Evolutionary conservation across 805 yeast genomes (phyloP).

Genomic region (Saccharomycopsis microspora): DNA sequence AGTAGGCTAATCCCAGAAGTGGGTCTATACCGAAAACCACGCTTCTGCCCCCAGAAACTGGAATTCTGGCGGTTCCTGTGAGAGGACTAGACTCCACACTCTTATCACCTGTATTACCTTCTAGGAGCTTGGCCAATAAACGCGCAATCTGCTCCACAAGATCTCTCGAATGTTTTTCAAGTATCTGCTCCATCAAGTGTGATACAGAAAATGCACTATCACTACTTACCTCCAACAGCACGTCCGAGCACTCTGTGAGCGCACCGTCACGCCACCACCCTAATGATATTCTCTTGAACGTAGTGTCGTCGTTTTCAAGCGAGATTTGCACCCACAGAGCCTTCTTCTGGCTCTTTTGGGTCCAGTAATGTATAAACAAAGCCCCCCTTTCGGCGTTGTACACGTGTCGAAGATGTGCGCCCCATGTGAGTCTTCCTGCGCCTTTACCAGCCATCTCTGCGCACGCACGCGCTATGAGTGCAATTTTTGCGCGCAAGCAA

Average conservation of each 20-base stretch:
- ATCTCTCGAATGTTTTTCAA: no score
- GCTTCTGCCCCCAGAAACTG: no score
- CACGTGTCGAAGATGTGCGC: constrained; percentile 7
- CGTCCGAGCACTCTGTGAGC: background rate
- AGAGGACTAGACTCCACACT: no score
- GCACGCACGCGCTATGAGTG: background rate
- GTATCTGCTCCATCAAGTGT: no score
- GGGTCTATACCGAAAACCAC: no score
- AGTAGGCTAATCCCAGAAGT: no score
- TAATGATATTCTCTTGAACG: constrained; percentile 4
- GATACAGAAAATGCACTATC: no score
- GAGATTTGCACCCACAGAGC: constrained; percentile 7
- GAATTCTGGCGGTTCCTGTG: no score
- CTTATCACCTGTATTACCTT: no score
- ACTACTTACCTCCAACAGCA: no score
- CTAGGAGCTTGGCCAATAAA: no score
- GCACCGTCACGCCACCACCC: constrained; percentile 15
- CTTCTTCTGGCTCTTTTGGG: constrained; percentile 9
- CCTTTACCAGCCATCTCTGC: constrained; percentile 5
- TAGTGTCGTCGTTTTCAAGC: constrained; percentile 1
- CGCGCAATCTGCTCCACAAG: no score
- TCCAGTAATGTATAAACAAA: constrained; percentile 14
- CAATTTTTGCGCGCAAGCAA: constrained; percentile 12
- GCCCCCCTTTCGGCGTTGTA: constrained; percentile 8
- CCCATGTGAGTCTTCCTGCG: constrained; percentile 15